phyloP scores from a whole-genome alignment of 371 early-diverging fungal genomes.

The Sporodiniella umbellata region DNA sequence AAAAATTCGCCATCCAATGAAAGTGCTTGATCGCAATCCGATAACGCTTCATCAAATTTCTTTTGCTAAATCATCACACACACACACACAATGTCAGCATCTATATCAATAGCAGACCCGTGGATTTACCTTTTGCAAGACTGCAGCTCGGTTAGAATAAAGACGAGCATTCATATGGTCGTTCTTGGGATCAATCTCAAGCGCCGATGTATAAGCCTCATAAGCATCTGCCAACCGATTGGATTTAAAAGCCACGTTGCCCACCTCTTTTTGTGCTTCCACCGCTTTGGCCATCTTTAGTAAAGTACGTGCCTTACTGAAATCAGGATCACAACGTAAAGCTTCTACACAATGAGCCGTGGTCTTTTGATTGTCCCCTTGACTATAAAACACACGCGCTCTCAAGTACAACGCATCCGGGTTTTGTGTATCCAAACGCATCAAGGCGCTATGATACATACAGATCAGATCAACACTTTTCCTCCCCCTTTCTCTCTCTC shows the following conservation, averaged over 20 bases:
- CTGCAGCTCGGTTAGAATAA: conserved; percentile 79
- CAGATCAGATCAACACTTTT: background rate
- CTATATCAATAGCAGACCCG: background rate
- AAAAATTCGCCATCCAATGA: conserved; percentile 59
- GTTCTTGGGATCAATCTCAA: conserved; percentile 70
- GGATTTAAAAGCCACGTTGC: conserved; percentile 74
- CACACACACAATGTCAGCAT: background rate
- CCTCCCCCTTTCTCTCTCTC: no score
- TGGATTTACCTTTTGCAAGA: conserved; percentile 43
- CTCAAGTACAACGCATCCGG: conserved; percentile 73
- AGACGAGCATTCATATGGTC: conserved; percentile 67
- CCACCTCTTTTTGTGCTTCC: conserved; percentile 67
- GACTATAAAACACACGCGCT: conserved; percentile 72
- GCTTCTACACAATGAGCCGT: conserved; percentile 65
- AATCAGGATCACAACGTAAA: conserved; percentile 79
- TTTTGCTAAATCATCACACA: conserved; percentile 40
- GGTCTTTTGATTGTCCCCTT: conserved; percentile 65
- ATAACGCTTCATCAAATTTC: conserved; percentile 59
- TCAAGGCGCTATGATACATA: conserved; percentile 35
- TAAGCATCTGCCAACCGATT: conserved; percentile 62
- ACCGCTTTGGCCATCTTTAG: conserved; percentile 60
- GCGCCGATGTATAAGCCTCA: conserved; percentile 66
- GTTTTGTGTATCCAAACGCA: conserved; percentile 65
- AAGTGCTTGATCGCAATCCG: conserved; percentile 70
- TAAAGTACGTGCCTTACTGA: conserved; percentile 62